These are phyloP conservation scores for Phlebopus sp. DNA, from an alignment of 1,284 basidiomycete species.

Conservation along the genomic window DNA sequence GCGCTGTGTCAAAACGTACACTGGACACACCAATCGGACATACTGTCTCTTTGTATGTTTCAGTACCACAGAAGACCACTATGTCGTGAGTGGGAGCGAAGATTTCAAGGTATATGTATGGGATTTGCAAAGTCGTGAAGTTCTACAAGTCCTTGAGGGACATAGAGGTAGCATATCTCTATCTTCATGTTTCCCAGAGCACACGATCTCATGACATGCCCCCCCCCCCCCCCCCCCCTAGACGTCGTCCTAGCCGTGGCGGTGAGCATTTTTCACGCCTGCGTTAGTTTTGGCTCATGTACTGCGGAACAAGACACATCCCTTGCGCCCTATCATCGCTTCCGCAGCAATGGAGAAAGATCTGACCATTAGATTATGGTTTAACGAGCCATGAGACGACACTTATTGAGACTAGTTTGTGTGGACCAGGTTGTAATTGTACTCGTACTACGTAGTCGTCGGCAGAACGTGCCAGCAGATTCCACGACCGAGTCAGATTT, in stretches of 20 bases:
- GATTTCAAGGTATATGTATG: slow-evolving; percentile 87
- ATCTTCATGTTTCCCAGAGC: slow-evolving; percentile 3
- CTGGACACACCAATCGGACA: slow-evolving; percentile 78
- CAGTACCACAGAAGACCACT: slow-evolving; percentile 50
- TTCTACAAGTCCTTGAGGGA: slow-evolving; percentile 73
- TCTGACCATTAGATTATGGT: slow-evolving; percentile 77
- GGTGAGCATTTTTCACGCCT: slow-evolving; percentile 40
- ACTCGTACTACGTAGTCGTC: neutral
- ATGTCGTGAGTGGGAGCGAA: slow-evolving; percentile 87
- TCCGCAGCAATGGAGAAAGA: slow-evolving; percentile 86
- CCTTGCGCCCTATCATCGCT: slow-evolving; percentile 68
- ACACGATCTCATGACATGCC: slow-evolving; percentile 9
- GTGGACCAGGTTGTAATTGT: neutral
- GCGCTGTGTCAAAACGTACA: slow-evolving; percentile 90
- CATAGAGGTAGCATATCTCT: slow-evolving; percentile 61
- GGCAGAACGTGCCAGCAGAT: neutral
- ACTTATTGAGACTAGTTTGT: too few relatives aligned
- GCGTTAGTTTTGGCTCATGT: slow-evolving; percentile 7
- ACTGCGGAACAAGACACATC: slow-evolving; percentile 57
- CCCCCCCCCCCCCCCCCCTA: slow-evolving; percentile 26
- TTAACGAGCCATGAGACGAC: slow-evolving; percentile 46
- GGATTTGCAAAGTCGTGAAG: slow-evolving; percentile 83
- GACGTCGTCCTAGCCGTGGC: slow-evolving; percentile 75
- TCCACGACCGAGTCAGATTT: slow-evolving; percentile 9
- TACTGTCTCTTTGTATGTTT: slow-evolving; percentile 72